Conservation (phyloP, 2,329 filamentous ascomycete species). For the Sclerotinia spermophila region DNA sequence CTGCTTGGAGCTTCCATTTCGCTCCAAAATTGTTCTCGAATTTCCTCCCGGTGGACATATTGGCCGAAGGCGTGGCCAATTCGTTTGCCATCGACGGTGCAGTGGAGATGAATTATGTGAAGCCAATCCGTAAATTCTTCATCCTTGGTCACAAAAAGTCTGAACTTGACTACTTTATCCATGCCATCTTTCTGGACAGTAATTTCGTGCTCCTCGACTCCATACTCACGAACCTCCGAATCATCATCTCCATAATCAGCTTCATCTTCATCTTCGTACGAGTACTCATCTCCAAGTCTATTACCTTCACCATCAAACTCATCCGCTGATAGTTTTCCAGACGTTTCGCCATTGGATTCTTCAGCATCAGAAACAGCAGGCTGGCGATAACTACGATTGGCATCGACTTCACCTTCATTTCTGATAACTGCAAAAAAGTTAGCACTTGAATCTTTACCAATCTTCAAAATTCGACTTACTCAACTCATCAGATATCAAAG, state of each 20-base stretch:
- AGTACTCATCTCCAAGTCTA: background rate
- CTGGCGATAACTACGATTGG: background rate
- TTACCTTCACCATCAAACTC: background rate
- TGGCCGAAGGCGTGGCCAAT: slow-evolving; percentile 30
- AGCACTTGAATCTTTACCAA: background rate
- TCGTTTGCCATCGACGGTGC: slow-evolving; percentile 19
- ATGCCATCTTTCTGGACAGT: background rate
- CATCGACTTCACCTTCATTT: background rate
- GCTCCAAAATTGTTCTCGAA: slow-evolving; percentile 35
- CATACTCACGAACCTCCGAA: background rate
- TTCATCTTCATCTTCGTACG: background rate
- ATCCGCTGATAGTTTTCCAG: background rate
- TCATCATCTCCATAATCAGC: background rate
- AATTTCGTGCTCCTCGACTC: background rate
- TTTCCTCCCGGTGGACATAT: slow-evolving; percentile 30
- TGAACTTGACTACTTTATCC: background rate
- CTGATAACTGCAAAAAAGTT: background rate
- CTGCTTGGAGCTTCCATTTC: slow-evolving; percentile 37
- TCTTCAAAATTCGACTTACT: background rate
- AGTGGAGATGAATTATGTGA: slow-evolving; percentile 20
- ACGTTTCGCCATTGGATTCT: background rate
- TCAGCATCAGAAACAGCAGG: background rate
- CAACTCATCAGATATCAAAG: background rate
- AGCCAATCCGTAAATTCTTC: slow-evolving; percentile 21
- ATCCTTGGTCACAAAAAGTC: slow-evolving; percentile 4